Evolutionary conservation across 768 basidiomycete genomes (phyloP), one percentile per base, ranked within the genome.

Genomic region (Phlebiopsis flavidoalba): DNA sequence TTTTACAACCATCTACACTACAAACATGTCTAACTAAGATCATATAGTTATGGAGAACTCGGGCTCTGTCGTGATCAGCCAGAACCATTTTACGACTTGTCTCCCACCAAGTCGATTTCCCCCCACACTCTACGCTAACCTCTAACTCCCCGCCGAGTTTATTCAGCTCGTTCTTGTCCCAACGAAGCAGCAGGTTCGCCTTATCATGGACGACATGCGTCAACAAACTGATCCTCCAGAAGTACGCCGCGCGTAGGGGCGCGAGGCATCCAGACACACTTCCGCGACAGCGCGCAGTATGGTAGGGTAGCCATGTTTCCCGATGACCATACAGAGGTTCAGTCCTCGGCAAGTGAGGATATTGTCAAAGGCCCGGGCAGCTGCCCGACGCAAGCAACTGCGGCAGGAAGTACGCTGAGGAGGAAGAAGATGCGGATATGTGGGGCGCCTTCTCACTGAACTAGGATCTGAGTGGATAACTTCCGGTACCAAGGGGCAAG

Each of bases 131-230:
- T 11, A 80, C 85, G 24, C 71, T 77, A 0, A n/a, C 89, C 95
- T 0, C 80, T 98, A 22, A 83, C 85, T 1, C 78, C 85, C n/a
- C 0, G 81, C 83, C 36, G 88, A 93, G 60, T 96, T 95, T 68
- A 79, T 93, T 40, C 85, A 89, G 43, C 86, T 87, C 15, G 80
- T 98, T 33, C 81, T 98, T n/a, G 85, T 98, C 2, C 96, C 96
- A 1, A 95, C 98, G 73, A 84, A 88, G 0, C 17, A 6, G 8
- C 92, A 88, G 0, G 77, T 88, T 45, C 77, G 81, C 22, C 83
- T 98, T n/a, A 92, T 98, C 62, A 85, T 85, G 77, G 79, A 89
- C 60, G 95, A 98, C 69, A 81, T 81, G 66, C 61, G 68, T 0
- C 72, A 87, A 11, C 31, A n/a, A n/a, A n/a, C n/a, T n/a, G n/a